These are phyloP conservation scores for Ceratobasidium sp. DNA, from an alignment of 1,284 basidiomycete species.

Conservation along the genomic window DNA sequence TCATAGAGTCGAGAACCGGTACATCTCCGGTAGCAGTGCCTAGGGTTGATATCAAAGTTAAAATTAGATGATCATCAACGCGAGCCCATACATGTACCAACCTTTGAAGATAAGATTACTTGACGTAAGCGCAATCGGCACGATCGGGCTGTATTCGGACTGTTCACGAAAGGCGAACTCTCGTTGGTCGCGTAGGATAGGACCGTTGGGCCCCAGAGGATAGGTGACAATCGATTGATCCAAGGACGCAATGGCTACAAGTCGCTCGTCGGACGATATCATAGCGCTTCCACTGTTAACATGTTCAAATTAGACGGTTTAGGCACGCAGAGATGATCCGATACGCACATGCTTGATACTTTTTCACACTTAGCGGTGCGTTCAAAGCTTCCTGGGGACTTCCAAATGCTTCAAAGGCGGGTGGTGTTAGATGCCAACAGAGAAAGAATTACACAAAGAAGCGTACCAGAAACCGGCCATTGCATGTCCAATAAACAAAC, in stretches of 20 bases:
- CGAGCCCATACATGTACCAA: background rate
- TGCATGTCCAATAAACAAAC: background rate
- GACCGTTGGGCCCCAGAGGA: background rate
- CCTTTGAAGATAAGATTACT: background rate
- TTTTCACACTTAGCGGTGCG: background rate
- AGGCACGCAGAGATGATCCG: no score
- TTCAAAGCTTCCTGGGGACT: background rate
- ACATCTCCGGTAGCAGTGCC: background rate
- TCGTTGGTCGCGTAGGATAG: background rate
- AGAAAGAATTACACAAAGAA: no score
- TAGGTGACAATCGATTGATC: background rate
- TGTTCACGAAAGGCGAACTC: background rate
- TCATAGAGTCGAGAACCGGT: background rate
- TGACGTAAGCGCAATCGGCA: background rate
- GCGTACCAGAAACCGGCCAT: background rate
- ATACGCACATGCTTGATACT: background rate
- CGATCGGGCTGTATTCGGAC: background rate
- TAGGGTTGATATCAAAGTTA: background rate
- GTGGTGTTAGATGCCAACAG: no score
- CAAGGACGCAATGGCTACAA: background rate
- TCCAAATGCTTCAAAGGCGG: slow-evolving; percentile 8
- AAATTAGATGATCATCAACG: no score
- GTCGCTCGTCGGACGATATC: background rate
- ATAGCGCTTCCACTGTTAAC: background rate
- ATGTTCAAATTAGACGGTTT: no score